Conservation (phyloP, 2,329 filamentous ascomycete genomes). For the Diaporthe ampelina region DNA sequence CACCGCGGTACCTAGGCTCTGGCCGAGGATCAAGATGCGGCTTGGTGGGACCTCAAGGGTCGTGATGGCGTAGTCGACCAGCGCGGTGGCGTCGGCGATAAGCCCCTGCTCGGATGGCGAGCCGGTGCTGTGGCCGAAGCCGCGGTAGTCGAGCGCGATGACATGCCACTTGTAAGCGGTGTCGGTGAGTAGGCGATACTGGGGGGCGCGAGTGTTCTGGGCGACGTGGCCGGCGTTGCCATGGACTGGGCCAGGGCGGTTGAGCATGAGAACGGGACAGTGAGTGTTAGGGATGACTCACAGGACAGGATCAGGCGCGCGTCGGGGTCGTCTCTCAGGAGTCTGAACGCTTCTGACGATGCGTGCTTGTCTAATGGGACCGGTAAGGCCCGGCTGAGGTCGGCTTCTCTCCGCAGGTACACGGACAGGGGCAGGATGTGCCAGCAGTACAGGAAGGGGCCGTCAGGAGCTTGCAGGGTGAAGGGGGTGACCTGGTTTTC, state of each 20-base stretch:
- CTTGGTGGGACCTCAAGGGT: conserved; percentile 74
- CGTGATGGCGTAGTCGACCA: conserved; percentile 80
- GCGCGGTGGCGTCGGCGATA: conserved; percentile 81
- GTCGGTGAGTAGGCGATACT: conserved; percentile 82
- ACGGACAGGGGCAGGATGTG: conserved; percentile 86
- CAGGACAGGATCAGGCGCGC: conserved; percentile 75
- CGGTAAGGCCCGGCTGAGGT: conserved; percentile 53
- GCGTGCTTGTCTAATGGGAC: conserved; percentile 61
- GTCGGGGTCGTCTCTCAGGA: conserved; percentile 74
- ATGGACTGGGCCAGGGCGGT: conserved; percentile 30
- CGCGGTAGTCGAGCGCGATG: conserved; percentile 91
- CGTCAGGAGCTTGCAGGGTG: conserved; percentile 79
- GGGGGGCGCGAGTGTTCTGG: conserved; percentile 80
- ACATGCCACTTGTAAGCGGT: conserved; percentile 80
- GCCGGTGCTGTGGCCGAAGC: conserved; percentile 87
- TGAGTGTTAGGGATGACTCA: conserved; percentile 53
- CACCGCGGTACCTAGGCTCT: conserved; percentile 91
- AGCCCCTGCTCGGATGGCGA: conserved; percentile 84
- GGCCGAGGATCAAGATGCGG: conserved; percentile 85
- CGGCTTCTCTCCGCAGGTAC: conserved; percentile 79
- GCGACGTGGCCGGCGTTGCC: conserved; percentile 87
- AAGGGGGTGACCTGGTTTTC: conserved; percentile 93
- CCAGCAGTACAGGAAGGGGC: conserved; percentile 87
- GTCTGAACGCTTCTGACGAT: conserved; percentile 68
- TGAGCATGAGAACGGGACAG: conserved; percentile 31